Base-by-base conservation (phyloP, 1,284 basidiomycete genomes). In the Schizopora paradoxa region DNA sequence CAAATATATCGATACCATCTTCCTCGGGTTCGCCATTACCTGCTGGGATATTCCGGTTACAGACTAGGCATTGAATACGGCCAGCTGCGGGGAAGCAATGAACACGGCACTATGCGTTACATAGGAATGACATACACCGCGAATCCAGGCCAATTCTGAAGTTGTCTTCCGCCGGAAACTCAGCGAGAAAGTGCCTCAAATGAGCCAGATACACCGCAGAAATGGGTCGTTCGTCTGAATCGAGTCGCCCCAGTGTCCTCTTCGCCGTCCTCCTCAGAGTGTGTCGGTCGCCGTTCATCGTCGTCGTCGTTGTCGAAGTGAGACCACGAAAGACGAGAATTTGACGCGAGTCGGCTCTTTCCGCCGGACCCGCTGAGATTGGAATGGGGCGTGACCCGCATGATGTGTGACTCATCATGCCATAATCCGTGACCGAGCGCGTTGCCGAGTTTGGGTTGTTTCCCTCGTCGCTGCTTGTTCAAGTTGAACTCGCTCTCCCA, bases 1-100 rank as follows among this genome's bases (percentile, higher is more conserved):
- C 46, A 23, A 43, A 47, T 6, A 47, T 47, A 14, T 47, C 46
- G 6, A 43, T 37, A 18, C 46, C 46, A 25, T 47, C 32, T 26
- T 47, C 46, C 29, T 47, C 46, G n/a, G 46, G 46, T 16, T 13
- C 16, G 1, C 46, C 46, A 25, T 42, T 33, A 14, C 46, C 46
- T 26, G 46, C 34, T 3, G 40, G 40, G 13, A 47, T 22, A 18
- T 21, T 16, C 7, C n/a, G 6, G 6, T 47, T 22, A 35, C 46
- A 47, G 5, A 36, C 41, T 16, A 34, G 32, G 36, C 46, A 47
- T 22, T 33, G 28, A 18, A 47, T 28, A 8, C 34, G 22, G n/a
- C 46, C 46, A 19, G 23, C 46, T 40, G 14, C 27, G 4, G 14
- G 28, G 28, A 14, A 11, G 23, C n/a, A 16, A 19, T 42, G 10